phyloP scores from a whole-genome alignment of 257 asterid species.

The Avicennia marina region DNA sequence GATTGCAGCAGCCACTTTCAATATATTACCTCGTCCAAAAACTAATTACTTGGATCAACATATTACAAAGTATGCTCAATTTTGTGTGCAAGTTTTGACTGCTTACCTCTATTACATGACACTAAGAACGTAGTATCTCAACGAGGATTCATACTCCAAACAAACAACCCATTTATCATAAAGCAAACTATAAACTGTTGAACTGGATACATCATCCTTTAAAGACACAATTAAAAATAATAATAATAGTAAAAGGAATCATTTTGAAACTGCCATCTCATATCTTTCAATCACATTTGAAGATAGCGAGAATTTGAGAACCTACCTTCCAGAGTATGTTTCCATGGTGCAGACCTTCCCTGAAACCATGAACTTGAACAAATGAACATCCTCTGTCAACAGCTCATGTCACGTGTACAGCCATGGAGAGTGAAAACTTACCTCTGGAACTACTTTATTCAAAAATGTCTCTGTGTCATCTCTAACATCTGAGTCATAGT shows the following conservation, averaged over 20 bases:
- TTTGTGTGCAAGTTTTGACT: no score
- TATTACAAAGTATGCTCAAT: no score
- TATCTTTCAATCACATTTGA: background rate
- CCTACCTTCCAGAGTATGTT: slow-evolving; percentile 85
- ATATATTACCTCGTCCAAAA: no score
- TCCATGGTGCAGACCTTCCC: slow-evolving; percentile 95
- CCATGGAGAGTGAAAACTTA: slow-evolving; percentile 25
- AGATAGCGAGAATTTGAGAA: background rate
- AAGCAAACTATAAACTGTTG: background rate
- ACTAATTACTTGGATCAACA: no score
- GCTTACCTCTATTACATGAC: no score
- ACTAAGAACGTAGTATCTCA: no score
- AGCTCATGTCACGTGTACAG: slow-evolving; percentile 9
- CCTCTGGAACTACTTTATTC: slow-evolving; percentile 89
- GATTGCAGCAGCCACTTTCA: no score
- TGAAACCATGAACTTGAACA: slow-evolving; percentile 32
- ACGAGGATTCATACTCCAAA: no score
- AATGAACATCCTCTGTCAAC: slow-evolving; percentile 18
- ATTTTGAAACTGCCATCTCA: background rate
- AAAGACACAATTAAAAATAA: background rate
- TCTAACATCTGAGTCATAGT: slow-evolving; percentile 93
- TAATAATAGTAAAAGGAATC: background rate
- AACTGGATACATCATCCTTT: background rate
- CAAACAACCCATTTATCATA: background rate
- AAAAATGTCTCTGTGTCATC: slow-evolving; percentile 88